Conservation (phyloP, 805 yeast species). For the Priceomyces haplophilus region DNA sequence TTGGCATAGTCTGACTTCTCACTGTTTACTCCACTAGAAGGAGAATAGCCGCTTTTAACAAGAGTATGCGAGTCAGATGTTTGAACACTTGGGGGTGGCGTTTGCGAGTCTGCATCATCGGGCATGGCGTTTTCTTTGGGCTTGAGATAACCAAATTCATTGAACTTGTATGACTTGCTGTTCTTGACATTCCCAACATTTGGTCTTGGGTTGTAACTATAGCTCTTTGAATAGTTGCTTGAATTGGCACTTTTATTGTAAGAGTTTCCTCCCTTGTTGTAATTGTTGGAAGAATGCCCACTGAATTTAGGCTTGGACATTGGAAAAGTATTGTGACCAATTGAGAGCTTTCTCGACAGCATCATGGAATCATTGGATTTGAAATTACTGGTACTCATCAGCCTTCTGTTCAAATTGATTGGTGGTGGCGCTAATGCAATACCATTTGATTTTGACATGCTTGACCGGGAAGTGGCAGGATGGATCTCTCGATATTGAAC, state of each 20-base stretch:
- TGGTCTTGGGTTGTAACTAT: not conserved
- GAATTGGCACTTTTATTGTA: not conserved
- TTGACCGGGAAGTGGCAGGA: conserved; percentile 4
- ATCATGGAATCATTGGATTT: conserved; percentile 1
- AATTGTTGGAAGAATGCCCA: conserved; percentile 12
- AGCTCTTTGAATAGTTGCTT: not conserved
- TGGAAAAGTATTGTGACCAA: conserved; percentile 7
- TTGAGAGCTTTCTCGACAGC: not conserved
- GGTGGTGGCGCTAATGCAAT: conserved; percentile 79
- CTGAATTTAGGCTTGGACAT: conserved; percentile 12
- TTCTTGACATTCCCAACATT: not conserved
- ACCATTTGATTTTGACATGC: conserved; percentile 9
- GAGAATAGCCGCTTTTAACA: conserved; percentile 11
- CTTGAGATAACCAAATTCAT: conserved; percentile 3
- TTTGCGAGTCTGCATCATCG: conserved; percentile 8
- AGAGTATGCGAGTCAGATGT: conserved; percentile 9
- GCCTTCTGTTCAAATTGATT: conserved; percentile 46
- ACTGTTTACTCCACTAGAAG: conserved; percentile 11
- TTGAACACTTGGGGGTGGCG: conserved; percentile 12
- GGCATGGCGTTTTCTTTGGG: conserved; percentile 3
- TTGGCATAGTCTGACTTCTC: conserved; percentile 9
- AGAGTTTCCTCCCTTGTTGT: conserved; percentile 4
- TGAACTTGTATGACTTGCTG: conserved; percentile 4
- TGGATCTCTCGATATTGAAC: conserved; percentile 74
- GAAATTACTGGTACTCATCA: conserved; percentile 3